These are phyloP conservation scores for Xylaria intraflava DNA, from an alignment of 495 filamentous ascomycete species.

Conservation along the genomic window DNA sequence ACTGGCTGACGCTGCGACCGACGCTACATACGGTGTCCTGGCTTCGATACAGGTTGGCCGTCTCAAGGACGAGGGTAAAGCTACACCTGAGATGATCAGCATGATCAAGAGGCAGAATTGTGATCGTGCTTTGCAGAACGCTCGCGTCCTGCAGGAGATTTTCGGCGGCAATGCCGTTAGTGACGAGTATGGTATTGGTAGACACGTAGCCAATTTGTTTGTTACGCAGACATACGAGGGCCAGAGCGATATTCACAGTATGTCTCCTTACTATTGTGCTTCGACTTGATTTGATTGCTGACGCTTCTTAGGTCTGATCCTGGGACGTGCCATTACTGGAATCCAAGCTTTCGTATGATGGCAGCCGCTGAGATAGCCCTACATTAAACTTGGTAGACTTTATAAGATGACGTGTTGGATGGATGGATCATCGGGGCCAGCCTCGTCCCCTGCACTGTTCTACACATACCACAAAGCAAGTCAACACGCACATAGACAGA, in stretches of 20 bases:
- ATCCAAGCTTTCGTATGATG: slow-evolving; percentile 51
- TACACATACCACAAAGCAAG: not conserved
- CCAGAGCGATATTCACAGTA: slow-evolving; percentile 92
- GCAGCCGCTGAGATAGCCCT: not conserved
- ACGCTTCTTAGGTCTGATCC: slow-evolving; percentile 44
- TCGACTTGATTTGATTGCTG: slow-evolving; percentile 8
- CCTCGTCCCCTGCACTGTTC: not conserved
- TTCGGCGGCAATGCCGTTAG: slow-evolving; percentile 96
- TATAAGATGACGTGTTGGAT: not conserved
- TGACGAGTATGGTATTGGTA: slow-evolving; percentile 90
- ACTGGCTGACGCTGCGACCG: slow-evolving; percentile 83
- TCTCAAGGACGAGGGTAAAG: slow-evolving; percentile 84
- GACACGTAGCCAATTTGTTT: slow-evolving; percentile 94
- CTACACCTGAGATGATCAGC: slow-evolving; percentile 92
- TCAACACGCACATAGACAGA: not conserved
- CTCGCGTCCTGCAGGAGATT: slow-evolving; percentile 80
- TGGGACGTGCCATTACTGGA: slow-evolving; percentile 57
- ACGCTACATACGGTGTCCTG: slow-evolving; percentile 80
- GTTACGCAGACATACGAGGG: slow-evolving; percentile 98
- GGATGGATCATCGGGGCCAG: not conserved
- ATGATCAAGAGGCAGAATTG: slow-evolving; percentile 99
- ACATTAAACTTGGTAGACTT: not conserved
- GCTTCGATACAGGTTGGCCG: slow-evolving; percentile 86
- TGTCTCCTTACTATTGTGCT: slow-evolving; percentile 30
- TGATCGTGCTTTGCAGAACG: slow-evolving; percentile 76